Evolutionary conservation across 495 filamentous ascomycete genomes (phyloP).

Genomic region (Hypoxylon rickii): DNA sequence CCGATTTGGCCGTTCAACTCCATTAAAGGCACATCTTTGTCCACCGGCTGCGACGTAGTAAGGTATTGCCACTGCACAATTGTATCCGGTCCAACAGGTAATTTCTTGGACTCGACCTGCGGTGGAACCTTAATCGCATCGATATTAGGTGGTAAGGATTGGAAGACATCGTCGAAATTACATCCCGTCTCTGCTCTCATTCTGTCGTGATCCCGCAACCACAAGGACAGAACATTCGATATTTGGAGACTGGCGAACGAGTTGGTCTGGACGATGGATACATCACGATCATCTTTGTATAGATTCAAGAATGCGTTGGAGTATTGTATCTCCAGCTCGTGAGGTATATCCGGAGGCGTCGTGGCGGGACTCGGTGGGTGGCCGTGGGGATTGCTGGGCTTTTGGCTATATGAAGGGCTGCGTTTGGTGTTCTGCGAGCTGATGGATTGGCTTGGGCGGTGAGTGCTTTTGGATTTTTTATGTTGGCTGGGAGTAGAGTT

Average conservation of each 20-base stretch:
- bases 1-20: constrained; percentile 89
- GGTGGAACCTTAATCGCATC: constrained; percentile 40
- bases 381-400: constrained; percentile 43
- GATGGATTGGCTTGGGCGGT: constrained; percentile 72
- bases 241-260: constrained; percentile 71
- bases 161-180: constrained; percentile 56
- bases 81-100: constrained; percentile 46
- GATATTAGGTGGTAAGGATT: constrained; percentile 43
- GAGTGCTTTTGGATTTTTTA: constrained; percentile 78
- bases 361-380: constrained; percentile 60
- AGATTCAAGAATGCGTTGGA: constrained; percentile 73
- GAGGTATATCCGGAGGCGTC: constrained; percentile 59
- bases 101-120: constrained; percentile 51
- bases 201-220: constrained; percentile 68
- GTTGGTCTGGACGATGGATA: constrained; percentile 63
- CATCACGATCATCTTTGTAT: constrained; percentile 64
- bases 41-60: constrained; percentile 60
- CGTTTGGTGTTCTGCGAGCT: constrained; percentile 62
- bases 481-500: constrained; percentile 37
- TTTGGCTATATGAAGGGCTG: constrained; percentile 54
- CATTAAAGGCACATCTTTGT: constrained; percentile 71
- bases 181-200: constrained; percentile 51
- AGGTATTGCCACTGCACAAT: constrained; percentile 71
- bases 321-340: constrained; percentile 65
- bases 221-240: constrained; percentile 67